These are phyloP conservation scores for Sporothrix humicola DNA, from an alignment of 2,329 filamentous ascomycete genomes.

Conservation along the genomic window DNA sequence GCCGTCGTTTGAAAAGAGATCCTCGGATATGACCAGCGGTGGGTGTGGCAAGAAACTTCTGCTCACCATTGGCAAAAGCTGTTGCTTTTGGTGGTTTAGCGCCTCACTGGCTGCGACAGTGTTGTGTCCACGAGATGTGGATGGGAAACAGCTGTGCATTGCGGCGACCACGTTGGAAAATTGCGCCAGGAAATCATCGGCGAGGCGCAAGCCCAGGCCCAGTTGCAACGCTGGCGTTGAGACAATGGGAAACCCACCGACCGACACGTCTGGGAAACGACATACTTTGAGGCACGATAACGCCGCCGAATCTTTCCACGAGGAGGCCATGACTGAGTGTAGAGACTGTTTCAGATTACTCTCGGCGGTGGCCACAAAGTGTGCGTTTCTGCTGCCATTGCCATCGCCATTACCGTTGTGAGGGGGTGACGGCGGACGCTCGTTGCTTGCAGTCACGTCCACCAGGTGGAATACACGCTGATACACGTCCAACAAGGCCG, in stretches of 20 bases:
- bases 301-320: slow-evolving; percentile 39
- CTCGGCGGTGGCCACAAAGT: not conserved
- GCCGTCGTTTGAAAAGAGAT: not conserved
- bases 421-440: not conserved
- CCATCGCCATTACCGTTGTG: not conserved
- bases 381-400: not conserved
- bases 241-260: slow-evolving; percentile 50
- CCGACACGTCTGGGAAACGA: slow-evolving; percentile 50
- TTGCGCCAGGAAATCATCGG: slow-evolving; percentile 49
- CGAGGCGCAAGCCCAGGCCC: slow-evolving; percentile 51
- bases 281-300: slow-evolving; percentile 45
- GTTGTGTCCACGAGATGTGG: not conserved
- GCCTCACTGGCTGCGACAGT: not conserved
- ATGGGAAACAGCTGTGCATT: slow-evolving; percentile 21
- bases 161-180: slow-evolving; percentile 37
- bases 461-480: slow-evolving; percentile 49
- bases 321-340: slow-evolving; percentile 1
- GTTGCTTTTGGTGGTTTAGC: not conserved
- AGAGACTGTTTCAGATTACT: slow-evolving; percentile 21
- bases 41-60: slow-evolving; percentile 17
- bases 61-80: not conserved
- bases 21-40: slow-evolving; percentile 26
- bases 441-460: slow-evolving; percentile 30
- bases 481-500: slow-evolving; percentile 50
- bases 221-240: slow-evolving; percentile 51